phyloP scores from a whole-genome alignment of 1,284 basidiomycete genomes.

The Cerrena zonata region DNA sequence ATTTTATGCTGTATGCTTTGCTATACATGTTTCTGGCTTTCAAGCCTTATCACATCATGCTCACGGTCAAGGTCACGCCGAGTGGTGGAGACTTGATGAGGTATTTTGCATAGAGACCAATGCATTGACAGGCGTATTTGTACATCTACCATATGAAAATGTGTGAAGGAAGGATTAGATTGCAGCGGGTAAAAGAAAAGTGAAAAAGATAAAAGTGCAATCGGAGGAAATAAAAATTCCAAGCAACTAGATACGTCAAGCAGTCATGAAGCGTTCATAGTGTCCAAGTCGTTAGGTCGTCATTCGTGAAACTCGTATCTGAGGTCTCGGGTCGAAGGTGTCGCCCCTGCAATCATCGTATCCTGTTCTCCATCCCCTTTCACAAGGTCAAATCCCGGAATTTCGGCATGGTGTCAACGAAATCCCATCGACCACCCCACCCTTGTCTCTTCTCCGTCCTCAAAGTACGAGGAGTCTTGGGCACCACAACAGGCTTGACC shows the following conservation, averaged over 20 bases:
- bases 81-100: background rate
- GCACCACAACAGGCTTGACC: conserved; percentile 18
- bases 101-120: no score
- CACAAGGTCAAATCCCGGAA: conserved; percentile 16
- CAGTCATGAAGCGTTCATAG: background rate
- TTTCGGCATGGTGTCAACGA: background rate
- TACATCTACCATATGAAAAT: background rate
- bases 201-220: background rate
- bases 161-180: background rate
- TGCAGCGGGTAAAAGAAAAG: background rate
- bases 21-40: conserved; percentile 3
- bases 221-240: background rate
- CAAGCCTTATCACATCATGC: background rate
- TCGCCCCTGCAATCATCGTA: background rate
- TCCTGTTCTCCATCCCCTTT: background rate
- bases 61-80: no score
- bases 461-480: conserved; percentile 24
- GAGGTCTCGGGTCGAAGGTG: background rate
- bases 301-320: background rate
- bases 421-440: conserved; percentile 26
- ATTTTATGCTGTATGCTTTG: background rate
- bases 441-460: conserved; percentile 25
- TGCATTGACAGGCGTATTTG: background rate
- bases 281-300: background rate
- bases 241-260: background rate